Conservation (phyloP, 352 stramenopile species). For the Phytopythium oedochilum region DNA sequence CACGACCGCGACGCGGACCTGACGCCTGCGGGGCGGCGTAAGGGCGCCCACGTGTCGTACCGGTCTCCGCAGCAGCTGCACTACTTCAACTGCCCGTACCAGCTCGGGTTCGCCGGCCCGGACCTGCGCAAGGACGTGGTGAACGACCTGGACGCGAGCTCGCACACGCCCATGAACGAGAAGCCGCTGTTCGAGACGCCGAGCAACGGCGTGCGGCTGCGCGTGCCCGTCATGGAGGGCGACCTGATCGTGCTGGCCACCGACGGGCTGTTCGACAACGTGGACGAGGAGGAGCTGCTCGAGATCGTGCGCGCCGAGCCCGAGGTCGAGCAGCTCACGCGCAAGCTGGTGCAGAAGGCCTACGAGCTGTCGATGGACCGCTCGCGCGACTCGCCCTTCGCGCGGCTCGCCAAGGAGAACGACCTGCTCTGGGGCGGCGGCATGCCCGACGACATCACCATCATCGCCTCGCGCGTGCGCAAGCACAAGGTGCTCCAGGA, state of each 20-base stretch:
- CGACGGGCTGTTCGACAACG: slow-evolving; percentile 97
- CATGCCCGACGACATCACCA: slow-evolving; percentile 89
- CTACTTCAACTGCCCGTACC: slow-evolving; percentile 97
- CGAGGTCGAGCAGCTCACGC: slow-evolving; percentile 71
- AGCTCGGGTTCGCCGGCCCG: slow-evolving; percentile 62
- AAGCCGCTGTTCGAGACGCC: slow-evolving; percentile 92
- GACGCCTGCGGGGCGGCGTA: slow-evolving; percentile 63
- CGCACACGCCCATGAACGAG: slow-evolving; percentile 52
- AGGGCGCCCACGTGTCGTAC: slow-evolving; percentile 85
- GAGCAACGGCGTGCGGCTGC: slow-evolving; percentile 87
- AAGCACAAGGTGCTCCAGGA: slow-evolving; percentile 36
- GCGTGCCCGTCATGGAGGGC: slow-evolving; percentile 89
- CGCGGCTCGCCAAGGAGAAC: slow-evolving; percentile 97
- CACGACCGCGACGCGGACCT: slow-evolving; percentile 57
- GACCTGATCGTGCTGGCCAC: slow-evolving; percentile 96
- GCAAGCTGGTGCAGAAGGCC: slow-evolving; percentile 76
- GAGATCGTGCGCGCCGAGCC: slow-evolving; percentile 62
- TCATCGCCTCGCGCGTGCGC: slow-evolving; percentile 61
- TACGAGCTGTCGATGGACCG: slow-evolving; percentile 92
- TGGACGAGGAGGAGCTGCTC: slow-evolving; percentile 77
- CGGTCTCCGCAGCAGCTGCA: slow-evolving; percentile 95
- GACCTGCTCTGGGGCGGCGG: slow-evolving; percentile 96
- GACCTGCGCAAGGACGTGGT: slow-evolving; percentile 44
- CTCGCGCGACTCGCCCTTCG: slow-evolving; percentile 93
- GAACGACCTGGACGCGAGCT: slow-evolving; percentile 33